phyloP scores from a whole-genome alignment of 169 alveolate genomes.

The Cryptosporidium meleagridis region DNA sequence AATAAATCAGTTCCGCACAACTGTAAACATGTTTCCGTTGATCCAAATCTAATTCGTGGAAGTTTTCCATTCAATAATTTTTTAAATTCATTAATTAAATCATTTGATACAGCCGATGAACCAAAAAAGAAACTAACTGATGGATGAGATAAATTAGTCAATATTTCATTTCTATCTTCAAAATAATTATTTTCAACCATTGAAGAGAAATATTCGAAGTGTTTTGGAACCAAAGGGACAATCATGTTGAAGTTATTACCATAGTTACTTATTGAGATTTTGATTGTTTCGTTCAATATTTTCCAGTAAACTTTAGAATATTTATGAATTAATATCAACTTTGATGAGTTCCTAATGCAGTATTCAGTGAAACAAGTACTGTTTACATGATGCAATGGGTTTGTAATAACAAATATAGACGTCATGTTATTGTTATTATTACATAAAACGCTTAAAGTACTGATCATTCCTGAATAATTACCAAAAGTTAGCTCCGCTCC shows the following conservation, averaged over 20 bases:
- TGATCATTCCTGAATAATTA: conserved; percentile 20
- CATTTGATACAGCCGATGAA: conserved; percentile 65
- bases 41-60: conserved; percentile 79
- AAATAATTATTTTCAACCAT: conserved; percentile 15
- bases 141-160: conserved; percentile 35
- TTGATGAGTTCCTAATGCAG: conserved; percentile 55
- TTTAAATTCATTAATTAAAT: conserved; percentile 31
- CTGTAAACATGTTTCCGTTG: conserved; percentile 80
- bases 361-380: conserved; percentile 75
- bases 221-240: conserved; percentile 67
- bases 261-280: background rate
- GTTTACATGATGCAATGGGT: conserved; percentile 80
- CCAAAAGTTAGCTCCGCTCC: conserved; percentile 73
- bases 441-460: conserved; percentile 7
- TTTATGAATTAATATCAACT: conserved; percentile 22
- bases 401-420: conserved; percentile 71
- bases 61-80: conserved; percentile 68
- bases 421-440: background rate
- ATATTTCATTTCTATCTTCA: conserved; percentile 5
- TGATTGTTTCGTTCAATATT: conserved; percentile 8
- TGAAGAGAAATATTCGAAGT: conserved; percentile 46
- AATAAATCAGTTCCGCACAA: conserved; percentile 58
- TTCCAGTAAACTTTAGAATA: conserved; percentile 47
- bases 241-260: background rate
- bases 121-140: conserved; percentile 57